Conservation (phyloP, 169 alveolate species). For the Theileria annulata region DNA sequence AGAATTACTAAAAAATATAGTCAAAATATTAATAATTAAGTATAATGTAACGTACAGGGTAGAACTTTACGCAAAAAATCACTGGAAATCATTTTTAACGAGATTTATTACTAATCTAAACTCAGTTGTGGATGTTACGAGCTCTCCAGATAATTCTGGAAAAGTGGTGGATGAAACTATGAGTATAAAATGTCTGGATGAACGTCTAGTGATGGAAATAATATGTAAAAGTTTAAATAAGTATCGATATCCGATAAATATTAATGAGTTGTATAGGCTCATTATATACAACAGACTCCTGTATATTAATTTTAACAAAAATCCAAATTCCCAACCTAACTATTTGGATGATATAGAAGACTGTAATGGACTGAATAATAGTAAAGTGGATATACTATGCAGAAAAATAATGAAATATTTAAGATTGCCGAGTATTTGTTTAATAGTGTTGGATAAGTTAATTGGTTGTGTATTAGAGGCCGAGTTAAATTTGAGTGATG, state of each 20-base stretch:
- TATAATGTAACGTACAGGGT: conserved; percentile 41
- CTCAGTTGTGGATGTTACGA: not conserved
- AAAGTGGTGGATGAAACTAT: not conserved
- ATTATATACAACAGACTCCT: conserved; percentile 36
- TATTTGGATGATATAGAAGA: too few relatives aligned
- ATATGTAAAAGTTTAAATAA: conserved; percentile 20
- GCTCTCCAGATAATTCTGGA: too few relatives aligned
- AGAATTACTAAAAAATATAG: conserved; percentile 35
- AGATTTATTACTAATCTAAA: not conserved
- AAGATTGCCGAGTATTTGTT: conserved; percentile 41
- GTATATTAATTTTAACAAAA: too few relatives aligned
- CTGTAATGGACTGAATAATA: not conserved
- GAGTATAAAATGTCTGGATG: conserved; percentile 10
- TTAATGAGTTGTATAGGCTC: conserved; percentile 45
- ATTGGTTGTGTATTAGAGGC: not conserved
- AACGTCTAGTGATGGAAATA: conserved; percentile 27
- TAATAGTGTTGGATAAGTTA: conserved; percentile 38
- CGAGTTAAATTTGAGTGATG: not conserved
- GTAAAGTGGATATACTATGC: not conserved
- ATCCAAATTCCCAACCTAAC: not conserved
- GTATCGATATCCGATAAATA: conserved; percentile 49
- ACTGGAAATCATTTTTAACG: conserved; percentile 26
- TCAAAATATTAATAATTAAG: conserved; percentile 38
- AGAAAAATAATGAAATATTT: conserved; percentile 46
- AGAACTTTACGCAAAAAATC: conserved; percentile 48